Conservation (phyloP, 108 stramenopile genomes). For the Chaetoceros tenuissimus region DNA sequence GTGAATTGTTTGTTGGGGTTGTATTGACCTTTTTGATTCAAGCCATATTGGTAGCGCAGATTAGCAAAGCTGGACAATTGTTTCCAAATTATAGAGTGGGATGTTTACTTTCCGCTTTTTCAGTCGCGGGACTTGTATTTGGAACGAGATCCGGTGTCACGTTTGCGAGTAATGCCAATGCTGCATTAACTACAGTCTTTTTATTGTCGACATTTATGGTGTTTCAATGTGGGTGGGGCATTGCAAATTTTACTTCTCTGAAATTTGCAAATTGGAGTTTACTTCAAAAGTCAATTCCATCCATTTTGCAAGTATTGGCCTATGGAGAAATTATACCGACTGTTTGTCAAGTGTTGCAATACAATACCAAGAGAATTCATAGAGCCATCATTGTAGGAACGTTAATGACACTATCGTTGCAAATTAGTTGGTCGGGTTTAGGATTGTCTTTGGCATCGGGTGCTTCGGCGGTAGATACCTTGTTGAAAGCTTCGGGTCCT, state of each 20-base stretch:
- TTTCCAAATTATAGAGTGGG: conserved; percentile 8
- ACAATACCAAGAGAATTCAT: conserved; percentile 5
- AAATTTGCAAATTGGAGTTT: no score
- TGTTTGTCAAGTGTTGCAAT: conserved; percentile 6
- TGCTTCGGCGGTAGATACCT: neutral
- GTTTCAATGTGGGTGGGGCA: conserved; percentile 1
- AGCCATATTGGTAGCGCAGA: conserved; percentile 12
- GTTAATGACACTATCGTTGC: conserved; percentile 5
- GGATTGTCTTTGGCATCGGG: neutral
- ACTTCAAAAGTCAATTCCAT: neutral
- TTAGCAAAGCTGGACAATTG: conserved; percentile 9
- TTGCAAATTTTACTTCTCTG: conserved; percentile 1
- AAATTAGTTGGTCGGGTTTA: conserved; percentile 8
- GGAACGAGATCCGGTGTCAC: neutral
- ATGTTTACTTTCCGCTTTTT: conserved; percentile 8
- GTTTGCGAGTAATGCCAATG: neutral
- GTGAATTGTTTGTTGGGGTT: neutral
- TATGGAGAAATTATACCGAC: conserved; percentile 15
- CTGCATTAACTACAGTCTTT: conserved; percentile 5
- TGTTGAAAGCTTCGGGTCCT: neutral
- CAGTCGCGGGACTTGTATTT: conserved; percentile 5
- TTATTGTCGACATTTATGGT: conserved; percentile 3
- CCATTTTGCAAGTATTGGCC: conserved; percentile 9
- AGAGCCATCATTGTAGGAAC: conserved; percentile 10
- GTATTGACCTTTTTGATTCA: conserved; percentile 6